A percentile compares a stretch with the other conserved stretches of the same genome.
These are phyloP conservation scores for Ogataea pini DNA, from an alignment of 805 yeast species.

Conservation along the genomic window DNA sequence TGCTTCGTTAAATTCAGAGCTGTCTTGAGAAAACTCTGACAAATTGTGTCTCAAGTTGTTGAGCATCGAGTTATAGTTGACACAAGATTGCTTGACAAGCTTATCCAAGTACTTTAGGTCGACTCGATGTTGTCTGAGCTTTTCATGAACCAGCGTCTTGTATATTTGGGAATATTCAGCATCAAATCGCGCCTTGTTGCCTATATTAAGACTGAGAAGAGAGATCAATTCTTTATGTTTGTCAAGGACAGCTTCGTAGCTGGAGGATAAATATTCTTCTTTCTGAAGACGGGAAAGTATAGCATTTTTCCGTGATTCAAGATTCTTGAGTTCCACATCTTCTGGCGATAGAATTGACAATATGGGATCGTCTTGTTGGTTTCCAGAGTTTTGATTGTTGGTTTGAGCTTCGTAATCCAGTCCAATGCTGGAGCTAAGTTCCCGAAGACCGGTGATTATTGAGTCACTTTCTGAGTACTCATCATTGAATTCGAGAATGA, in stretches of 20 bases:
- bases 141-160: conserved; percentile 16
- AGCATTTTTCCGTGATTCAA: conserved; percentile 30
- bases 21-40: conserved; percentile 3
- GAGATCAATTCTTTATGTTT: conserved; percentile 33
- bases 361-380: neutral
- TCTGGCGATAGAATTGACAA: conserved; percentile 14
- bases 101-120: conserved; percentile 17
- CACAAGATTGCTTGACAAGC: conserved; percentile 3
- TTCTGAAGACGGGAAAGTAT: conserved; percentile 35
- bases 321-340: conserved; percentile 18
- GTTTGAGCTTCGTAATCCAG: conserved; percentile 14
- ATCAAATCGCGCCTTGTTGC: conserved; percentile 22
- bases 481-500: conserved; percentile 33
- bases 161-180: conserved; percentile 21
- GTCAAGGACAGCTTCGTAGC: conserved; percentile 29
- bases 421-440: conserved; percentile 11
- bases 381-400: neutral
- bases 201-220: conserved; percentile 18
- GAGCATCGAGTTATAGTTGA: conserved; percentile 13
- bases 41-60: conserved; percentile 11
- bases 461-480: conserved; percentile 28
- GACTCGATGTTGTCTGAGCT: conserved; percentile 13
- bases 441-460: conserved; percentile 18
- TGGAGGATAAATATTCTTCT: conserved; percentile 33
- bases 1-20: neutral